Base-by-base conservation (phyloP, 228 moss, liverwort and hornwort species). In the Sphagnum magellanicum region DNA sequence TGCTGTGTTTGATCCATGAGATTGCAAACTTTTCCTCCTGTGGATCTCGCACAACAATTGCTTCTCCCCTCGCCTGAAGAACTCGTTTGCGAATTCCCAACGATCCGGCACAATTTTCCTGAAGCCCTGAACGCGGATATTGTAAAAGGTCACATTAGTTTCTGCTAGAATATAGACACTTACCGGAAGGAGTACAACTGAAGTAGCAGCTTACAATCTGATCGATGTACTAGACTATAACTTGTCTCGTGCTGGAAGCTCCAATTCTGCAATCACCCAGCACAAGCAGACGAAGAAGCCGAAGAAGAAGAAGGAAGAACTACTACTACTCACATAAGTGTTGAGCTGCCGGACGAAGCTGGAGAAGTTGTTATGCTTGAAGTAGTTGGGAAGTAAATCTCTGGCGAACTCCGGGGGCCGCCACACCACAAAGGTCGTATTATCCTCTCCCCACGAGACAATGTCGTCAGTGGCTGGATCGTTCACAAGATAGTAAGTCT, bases 21-120 rank as follows among this genome's bases (percentile, higher is more conserved):
- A 78, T 49, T 82, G 82, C 16, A 79, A 72, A 7, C 87, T 78
- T 79, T 91, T 91, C 55, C 91, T 78, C 75, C 91, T 59, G 76
- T 91, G 87, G 53, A 91, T 91, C 79, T 91, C 91, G 71, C 91
- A 87, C 53, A 91, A 63, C 49, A 89, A 74, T 12, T 91, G 87
- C 47, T 84, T 63, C 81, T 89, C 87, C 46, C 91, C 91, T 12
- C 86, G 84, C 6, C 91, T 83, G 67, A 91, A 91, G 66, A 79
- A 89, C 72, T 91, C 91, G 60, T 91, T 91, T 3, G 89, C 84
- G 6, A 91, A 91, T 80, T 91, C 91, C 91, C 91, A 91, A 10
- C 91, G 89, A 63, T 91, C 91, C 0, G 89, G 91, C 5, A 89
- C 87, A 51, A 91, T 84, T 77, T 91, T 91, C 62, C 89, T 75